Evolutionary conservation across 805 yeast species (phyloP).

Genomic region (Yarrowia keelungensis): DNA sequence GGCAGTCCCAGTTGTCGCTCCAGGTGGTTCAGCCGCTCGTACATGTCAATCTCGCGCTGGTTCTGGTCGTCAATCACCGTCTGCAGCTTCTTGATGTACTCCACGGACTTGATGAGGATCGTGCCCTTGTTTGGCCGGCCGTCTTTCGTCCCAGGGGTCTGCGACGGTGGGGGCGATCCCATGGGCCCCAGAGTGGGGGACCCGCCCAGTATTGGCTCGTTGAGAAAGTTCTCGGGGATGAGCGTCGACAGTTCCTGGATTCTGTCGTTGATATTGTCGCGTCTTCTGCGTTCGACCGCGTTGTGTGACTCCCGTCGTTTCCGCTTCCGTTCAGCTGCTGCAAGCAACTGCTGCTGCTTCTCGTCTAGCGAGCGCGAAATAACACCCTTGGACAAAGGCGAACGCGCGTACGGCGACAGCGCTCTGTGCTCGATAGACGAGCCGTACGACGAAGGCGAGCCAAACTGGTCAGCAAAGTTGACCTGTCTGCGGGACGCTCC

Average conservation of each 20-base stretch:
- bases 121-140: slow-evolving; percentile 83
- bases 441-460: slow-evolving; percentile 36
- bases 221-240: slow-evolving; percentile 63
- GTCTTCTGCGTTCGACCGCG: slow-evolving; percentile 89
- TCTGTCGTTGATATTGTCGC: slow-evolving; percentile 88
- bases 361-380: slow-evolving; percentile 40
- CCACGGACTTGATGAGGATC: slow-evolving; percentile 77
- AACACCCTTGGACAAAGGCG: slow-evolving; percentile 34
- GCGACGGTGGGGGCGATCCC: slow-evolving; percentile 40
- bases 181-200: slow-evolving; percentile 12
- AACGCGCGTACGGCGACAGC: slow-evolving; percentile 32
- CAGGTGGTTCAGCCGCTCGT: slow-evolving; percentile 63
- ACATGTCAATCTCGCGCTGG: slow-evolving; percentile 76
- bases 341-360: slow-evolving; percentile 45
- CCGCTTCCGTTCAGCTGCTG: slow-evolving; percentile 73
- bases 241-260: slow-evolving; percentile 82
- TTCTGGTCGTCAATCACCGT: slow-evolving; percentile 73
- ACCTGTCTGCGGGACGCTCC: slow-evolving; percentile 15
- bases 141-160: slow-evolving; percentile 52
- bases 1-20: slow-evolving; percentile 56
- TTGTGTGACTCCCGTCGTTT: slow-evolving; percentile 89
- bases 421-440: slow-evolving; percentile 36
- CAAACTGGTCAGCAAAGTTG: slow-evolving; percentile 39
- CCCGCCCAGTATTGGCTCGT: slow-evolving; percentile 42
- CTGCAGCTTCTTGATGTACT: slow-evolving; percentile 72